These are phyloP conservation scores for Ceratocystis cacaofunesta DNA, from an alignment of 2,329 filamentous ascomycete genomes.

Conservation along the genomic window DNA sequence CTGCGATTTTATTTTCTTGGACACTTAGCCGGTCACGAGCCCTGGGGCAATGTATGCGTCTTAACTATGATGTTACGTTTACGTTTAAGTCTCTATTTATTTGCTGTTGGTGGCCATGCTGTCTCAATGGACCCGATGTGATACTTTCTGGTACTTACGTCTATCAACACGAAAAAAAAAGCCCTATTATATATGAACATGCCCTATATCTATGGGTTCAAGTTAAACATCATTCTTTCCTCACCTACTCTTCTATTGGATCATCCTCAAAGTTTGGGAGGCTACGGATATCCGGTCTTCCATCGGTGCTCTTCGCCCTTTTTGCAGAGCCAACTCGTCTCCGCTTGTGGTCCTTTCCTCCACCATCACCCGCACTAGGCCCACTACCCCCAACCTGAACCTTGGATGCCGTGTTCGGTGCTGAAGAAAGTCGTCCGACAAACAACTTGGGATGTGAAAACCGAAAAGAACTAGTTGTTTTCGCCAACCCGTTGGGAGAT, in stretches of 20 bases:
- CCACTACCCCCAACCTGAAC: background rate
- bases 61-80: background rate
- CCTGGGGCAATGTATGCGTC: background rate
- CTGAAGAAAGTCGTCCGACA: constrained; percentile 11
- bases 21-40: background rate
- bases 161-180: no score
- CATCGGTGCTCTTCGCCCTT: constrained; percentile 4
- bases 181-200: background rate
- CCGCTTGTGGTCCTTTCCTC: background rate
- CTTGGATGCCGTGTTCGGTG: background rate
- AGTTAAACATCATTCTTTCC: background rate
- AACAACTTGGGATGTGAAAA: constrained; percentile 12
- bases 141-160: no score
- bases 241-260: constrained; percentile 9
- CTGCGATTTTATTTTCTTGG: background rate
- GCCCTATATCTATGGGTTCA: background rate
- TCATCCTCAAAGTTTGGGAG: constrained; percentile 12
- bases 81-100: background rate
- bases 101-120: background rate
- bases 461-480: background rate
- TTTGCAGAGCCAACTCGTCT: background rate
- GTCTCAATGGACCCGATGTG: no score
- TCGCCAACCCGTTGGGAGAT: background rate
- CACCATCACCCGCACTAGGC: background rate
- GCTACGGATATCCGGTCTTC: constrained; percentile 12